Evolutionary conservation across 768 basidiomycete genomes (phyloP), one percentile per base, ranked within the genome.

Genomic region (Leccinum broughii): DNA sequence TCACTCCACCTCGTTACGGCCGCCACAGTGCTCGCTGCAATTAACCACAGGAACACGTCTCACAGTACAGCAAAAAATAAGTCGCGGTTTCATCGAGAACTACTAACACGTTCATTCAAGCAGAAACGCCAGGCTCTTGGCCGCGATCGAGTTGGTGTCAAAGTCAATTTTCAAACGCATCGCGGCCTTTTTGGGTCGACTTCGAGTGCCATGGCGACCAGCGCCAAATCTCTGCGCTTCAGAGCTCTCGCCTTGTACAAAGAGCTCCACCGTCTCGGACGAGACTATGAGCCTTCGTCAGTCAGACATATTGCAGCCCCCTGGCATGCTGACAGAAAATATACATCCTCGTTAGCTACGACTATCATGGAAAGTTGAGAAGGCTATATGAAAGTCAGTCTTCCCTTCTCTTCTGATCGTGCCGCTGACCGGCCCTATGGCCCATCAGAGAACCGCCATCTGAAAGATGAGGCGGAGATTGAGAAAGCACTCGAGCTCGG

Each of bases 201-300:
- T 35, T 17, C 17, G 28, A 22, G 14, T 34, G 10, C 26, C 26
- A 86, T 87, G 85, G 77, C 81, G 62, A 75, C 72, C 66, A 80
- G 75, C 59, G 72, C 78, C 20, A 46, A 11, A 46, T 81, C 83
- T 49, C 70, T 66, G 3, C 84, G 90, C 26, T 72, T 85, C 48
- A 83, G 90, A 37, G 89, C 85, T 1, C 75, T 92, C 7, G 80
- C 85, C 0, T 76, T 93, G 32, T 94, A 93, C 78, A 94, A 93
- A 69, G 90, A 93, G 68, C 81, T 94, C 8, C 86, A 88, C 64
- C 80, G 89, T 58, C 82, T 94, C 1, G 91, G 92, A 4, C 81
- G 88, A 60, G 90, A 93, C 51, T 92, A 93, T 64, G 92, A 94
- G 69, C 85, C 90, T 51, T 82, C 83, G 92, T 93, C 67, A 72